Conservation (phyloP, 2,329 filamentous ascomycete species). For the Cladophialophora yegresii region DNA sequence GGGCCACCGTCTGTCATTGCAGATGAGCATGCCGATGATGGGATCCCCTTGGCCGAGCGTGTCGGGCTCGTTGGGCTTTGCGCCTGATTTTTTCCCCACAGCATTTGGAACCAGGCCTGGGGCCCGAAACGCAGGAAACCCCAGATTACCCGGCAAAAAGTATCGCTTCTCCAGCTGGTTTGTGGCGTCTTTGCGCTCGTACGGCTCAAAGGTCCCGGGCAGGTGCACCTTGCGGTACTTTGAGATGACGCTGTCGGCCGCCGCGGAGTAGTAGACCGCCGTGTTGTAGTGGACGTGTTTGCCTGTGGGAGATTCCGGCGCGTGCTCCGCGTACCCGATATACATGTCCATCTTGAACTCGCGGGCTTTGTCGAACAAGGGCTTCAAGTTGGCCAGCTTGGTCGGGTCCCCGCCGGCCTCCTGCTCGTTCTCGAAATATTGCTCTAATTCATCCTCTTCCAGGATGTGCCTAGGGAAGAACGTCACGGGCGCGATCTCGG, state of each 20-base stretch:
- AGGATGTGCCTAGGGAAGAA: constrained; percentile 59
- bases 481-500: constrained; percentile 58
- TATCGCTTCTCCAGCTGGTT: constrained; percentile 61
- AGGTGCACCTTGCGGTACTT: constrained; percentile 61
- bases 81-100: constrained; percentile 40
- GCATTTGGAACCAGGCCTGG: constrained; percentile 49
- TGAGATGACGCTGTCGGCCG: constrained; percentile 46
- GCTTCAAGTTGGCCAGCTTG: constrained; percentile 49
- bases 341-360: constrained; percentile 54
- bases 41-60: constrained; percentile 50
- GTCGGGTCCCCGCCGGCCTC: constrained; percentile 44
- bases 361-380: constrained; percentile 54
- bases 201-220: constrained; percentile 56
- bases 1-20: constrained; percentile 58
- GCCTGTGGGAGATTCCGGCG: constrained; percentile 30
- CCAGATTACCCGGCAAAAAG: constrained; percentile 56
- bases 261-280: constrained; percentile 54
- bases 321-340: constrained; percentile 57
- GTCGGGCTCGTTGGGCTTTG: constrained; percentile 31
- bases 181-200: constrained; percentile 51
- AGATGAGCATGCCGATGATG: constrained; percentile 59
- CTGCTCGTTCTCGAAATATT: constrained; percentile 54
- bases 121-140: constrained; percentile 57
- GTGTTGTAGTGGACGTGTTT: constrained; percentile 55
- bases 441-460: constrained; percentile 49